phyloP scores from a whole-genome alignment of 352 stramenopile genomes.

The Globisporangium paddicum region DNA sequence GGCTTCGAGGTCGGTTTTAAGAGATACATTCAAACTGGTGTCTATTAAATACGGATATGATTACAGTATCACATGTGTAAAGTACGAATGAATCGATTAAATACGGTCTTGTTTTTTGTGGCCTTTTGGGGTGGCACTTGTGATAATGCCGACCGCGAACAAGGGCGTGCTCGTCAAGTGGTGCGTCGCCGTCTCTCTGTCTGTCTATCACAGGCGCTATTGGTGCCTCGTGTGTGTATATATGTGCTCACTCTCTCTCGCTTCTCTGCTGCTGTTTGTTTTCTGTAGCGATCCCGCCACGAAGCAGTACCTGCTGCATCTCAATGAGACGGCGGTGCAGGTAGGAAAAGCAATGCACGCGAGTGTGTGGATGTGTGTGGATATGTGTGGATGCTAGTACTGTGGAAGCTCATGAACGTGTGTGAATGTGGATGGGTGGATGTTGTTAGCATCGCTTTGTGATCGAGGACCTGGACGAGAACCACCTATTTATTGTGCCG shows the following conservation, averaged over 20 bases:
- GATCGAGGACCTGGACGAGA: constrained; percentile 85
- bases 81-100: neutral
- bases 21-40: neutral
- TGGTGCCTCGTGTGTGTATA: neutral
- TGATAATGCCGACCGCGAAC: constrained; percentile 81
- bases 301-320: constrained; percentile 83
- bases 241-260: neutral
- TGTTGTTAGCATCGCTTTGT: constrained; percentile 67
- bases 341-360: constrained; percentile 15
- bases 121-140: no score
- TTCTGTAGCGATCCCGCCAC: constrained; percentile 67
- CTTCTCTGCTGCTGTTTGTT: neutral
- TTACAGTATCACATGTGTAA: neutral
- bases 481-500: constrained; percentile 83
- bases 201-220: neutral
- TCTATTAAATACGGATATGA: neutral
- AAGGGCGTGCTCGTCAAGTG: constrained; percentile 85
- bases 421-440: neutral
- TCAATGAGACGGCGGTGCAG: constrained; percentile 83
- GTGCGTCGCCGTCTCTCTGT: constrained; percentile 23
- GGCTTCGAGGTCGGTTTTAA: neutral
- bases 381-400: constrained; percentile 1
- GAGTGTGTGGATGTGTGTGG: neutral
- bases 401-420: neutral
- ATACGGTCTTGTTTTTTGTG: no score